Percentiles rank a stretch among this genome's conserved stretches.
These are phyloP conservation scores for Chamaenerion angustifolium DNA, from an alignment of 345 rosid species.

Conservation along the genomic window DNA sequence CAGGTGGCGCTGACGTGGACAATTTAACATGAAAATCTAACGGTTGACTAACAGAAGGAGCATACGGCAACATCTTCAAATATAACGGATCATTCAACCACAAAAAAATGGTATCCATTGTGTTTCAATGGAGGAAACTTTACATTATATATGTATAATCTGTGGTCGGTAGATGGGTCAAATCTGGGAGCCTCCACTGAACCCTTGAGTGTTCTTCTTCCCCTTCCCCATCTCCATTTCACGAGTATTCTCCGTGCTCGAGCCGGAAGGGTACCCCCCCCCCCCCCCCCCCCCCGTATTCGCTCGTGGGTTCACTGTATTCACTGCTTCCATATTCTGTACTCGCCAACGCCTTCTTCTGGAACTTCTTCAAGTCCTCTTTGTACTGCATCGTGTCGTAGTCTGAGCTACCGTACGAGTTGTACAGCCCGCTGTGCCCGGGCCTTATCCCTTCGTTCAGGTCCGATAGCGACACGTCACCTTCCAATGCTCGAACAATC, in stretches of 20 bases:
- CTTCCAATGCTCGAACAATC: constrained; percentile 89
- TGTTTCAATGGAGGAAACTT: no score
- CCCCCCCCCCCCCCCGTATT: no score
- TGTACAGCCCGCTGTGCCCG: constrained; percentile 37
- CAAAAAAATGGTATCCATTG: no score
- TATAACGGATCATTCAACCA: no score
- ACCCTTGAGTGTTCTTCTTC: constrained; percentile 40
- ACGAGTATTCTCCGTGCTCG: constrained; percentile 41
- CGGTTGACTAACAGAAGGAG: no score
- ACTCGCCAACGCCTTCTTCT: constrained; percentile 56
- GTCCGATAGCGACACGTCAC: constrained; percentile 67
- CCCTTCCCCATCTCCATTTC: constrained; percentile 70
- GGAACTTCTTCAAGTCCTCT: constrained; percentile 65
- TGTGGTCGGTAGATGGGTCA: neutral
- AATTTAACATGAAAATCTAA: no score
- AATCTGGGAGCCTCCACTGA: constrained; percentile 26
- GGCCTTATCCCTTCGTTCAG: constrained; percentile 66
- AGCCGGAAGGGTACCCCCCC: constrained; percentile 60
- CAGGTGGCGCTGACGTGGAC: no score
- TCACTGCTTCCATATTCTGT: constrained; percentile 57
- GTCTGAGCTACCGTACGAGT: constrained; percentile 74
- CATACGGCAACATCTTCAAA: no score
- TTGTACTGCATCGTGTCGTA: constrained; percentile 64
- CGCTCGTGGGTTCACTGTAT: constrained; percentile 59
- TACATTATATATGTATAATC: no score